Percentiles rank a stretch among this genome's conserved stretches.
Conservation (phyloP, 2,329 filamentous ascomycete genomes). For the Ascochyta clinopodiicola region DNA sequence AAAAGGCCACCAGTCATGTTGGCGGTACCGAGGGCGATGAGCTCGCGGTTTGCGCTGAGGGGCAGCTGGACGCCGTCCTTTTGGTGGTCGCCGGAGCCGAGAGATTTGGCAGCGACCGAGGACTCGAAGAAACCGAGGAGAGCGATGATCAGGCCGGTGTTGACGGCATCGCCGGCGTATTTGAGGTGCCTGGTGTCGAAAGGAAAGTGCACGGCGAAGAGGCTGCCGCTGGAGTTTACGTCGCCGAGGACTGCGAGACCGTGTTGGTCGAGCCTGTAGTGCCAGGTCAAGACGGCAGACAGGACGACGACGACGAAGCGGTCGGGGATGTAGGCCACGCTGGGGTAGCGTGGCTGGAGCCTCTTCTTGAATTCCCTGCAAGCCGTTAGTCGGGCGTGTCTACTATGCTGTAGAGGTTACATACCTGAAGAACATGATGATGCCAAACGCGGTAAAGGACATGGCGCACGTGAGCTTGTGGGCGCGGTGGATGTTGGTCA, state of each 20-base stretch:
- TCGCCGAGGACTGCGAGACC: slow-evolving; percentile 85
- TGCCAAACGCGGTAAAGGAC: slow-evolving; percentile 77
- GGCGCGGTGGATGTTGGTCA: slow-evolving; percentile 67
- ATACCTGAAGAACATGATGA: slow-evolving; percentile 81
- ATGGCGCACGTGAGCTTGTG: slow-evolving; percentile 80
- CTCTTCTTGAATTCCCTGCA: slow-evolving; percentile 78
- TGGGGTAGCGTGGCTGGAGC: slow-evolving; percentile 78
- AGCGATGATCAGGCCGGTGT: slow-evolving; percentile 90
- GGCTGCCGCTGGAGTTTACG: slow-evolving; percentile 73
- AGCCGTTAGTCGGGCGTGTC: neutral
- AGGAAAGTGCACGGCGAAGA: slow-evolving; percentile 85
- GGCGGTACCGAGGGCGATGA: slow-evolving; percentile 87
- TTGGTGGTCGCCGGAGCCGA: slow-evolving; percentile 60
- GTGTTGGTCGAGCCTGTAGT: slow-evolving; percentile 76
- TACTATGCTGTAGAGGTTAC: too few species aligned
- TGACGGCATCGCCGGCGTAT: slow-evolving; percentile 84
- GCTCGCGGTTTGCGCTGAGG: slow-evolving; percentile 88
- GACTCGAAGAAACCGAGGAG: slow-evolving; percentile 98
- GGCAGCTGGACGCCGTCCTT: slow-evolving; percentile 77
- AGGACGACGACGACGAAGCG: slow-evolving; percentile 88
- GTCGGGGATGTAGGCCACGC: slow-evolving; percentile 88
- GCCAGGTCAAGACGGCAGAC: slow-evolving; percentile 80
- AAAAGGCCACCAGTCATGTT: slow-evolving; percentile 93
- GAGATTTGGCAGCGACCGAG: slow-evolving; percentile 90
- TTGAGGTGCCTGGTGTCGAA: slow-evolving; percentile 78